Percentiles rank a stretch among this genome's conserved stretches.
Conservation (phyloP, 2,329 filamentous ascomycete species). For the Aspergillus puulaauensis region DNA sequence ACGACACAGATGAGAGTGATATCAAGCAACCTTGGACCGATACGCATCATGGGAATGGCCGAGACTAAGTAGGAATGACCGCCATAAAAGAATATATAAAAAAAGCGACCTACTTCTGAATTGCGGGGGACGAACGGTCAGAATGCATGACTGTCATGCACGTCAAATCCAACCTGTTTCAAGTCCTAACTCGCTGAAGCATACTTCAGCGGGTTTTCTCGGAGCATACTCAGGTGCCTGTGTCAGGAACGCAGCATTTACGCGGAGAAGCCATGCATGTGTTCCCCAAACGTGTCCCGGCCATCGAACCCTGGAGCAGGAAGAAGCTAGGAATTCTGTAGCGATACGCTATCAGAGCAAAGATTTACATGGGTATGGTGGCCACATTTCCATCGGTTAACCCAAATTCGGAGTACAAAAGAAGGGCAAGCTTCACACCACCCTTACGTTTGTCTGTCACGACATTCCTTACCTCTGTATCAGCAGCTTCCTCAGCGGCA, state of each 20-base stretch:
- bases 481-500: background rate
- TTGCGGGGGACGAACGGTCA: background rate
- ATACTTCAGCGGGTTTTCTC: too few species aligned
- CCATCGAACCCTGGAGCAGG: background rate
- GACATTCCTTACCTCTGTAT: background rate
- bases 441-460: background rate
- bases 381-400: background rate
- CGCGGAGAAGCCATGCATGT: background rate
- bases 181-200: too few species aligned
- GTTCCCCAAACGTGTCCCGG: background rate
- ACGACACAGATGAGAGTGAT: background rate
- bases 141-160: too few species aligned
- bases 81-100: too few species aligned
- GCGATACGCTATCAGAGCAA: background rate
- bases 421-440: background rate
- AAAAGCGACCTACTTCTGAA: background rate
- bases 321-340: background rate
- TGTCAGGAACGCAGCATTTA: background rate
- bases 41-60: background rate
- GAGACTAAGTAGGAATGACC: too few species aligned
- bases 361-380: background rate
- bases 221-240: background rate
- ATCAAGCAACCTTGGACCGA: background rate
- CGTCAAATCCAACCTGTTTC: too few species aligned
- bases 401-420: background rate